A percentile compares a stretch with the other conserved stretches of the same genome.
Conservation (phyloP, 208 protist genomes). For the Kentomonas sorsogonicus region DNA sequence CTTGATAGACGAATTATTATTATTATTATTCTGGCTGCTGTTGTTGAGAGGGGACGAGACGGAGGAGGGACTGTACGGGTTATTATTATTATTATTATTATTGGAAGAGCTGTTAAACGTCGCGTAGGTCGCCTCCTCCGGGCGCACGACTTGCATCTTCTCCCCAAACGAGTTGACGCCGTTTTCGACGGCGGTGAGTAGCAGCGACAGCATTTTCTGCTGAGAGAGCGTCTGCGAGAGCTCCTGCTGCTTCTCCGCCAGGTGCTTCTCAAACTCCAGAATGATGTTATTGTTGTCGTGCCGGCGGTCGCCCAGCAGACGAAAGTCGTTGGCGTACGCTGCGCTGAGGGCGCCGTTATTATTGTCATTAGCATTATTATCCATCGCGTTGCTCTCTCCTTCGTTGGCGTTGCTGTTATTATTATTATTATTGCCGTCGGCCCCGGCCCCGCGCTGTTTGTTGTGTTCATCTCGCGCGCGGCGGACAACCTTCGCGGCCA, state of each 20-base stretch:
- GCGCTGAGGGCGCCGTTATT: too few species aligned
- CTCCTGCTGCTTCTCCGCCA: conserved; percentile 55
- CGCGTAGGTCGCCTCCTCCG: too few species aligned
- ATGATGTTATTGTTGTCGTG: conserved; percentile 64
- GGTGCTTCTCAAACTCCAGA: conserved; percentile 87
- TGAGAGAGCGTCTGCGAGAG: conserved; percentile 44
- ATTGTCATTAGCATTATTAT: too few species aligned
- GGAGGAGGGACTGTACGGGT: too few species aligned
- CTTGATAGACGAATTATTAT: too few species aligned
- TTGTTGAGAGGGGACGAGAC: too few species aligned
- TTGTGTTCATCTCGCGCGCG: conserved; percentile 24
- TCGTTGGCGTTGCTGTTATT: too few species aligned
- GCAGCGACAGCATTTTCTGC: conserved; percentile 64
- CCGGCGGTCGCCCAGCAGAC: conserved; percentile 43
- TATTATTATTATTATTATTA: too few species aligned
- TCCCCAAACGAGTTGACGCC: conserved; percentile 88
- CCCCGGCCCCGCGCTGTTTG: neutral
- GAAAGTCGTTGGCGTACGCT: conserved; percentile 25
- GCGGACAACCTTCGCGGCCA: conserved; percentile 27
- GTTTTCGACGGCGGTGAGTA: conserved; percentile 80
- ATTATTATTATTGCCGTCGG: conserved; percentile 2
- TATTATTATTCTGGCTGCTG: too few species aligned
- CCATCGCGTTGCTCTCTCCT: too few species aligned
- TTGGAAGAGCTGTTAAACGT: too few species aligned
- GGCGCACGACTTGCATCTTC: conserved; percentile 48